These are phyloP conservation scores for Rhizomucor pusillus DNA, from an alignment of 371 early-diverging fungal species.

Conservation along the genomic window DNA sequence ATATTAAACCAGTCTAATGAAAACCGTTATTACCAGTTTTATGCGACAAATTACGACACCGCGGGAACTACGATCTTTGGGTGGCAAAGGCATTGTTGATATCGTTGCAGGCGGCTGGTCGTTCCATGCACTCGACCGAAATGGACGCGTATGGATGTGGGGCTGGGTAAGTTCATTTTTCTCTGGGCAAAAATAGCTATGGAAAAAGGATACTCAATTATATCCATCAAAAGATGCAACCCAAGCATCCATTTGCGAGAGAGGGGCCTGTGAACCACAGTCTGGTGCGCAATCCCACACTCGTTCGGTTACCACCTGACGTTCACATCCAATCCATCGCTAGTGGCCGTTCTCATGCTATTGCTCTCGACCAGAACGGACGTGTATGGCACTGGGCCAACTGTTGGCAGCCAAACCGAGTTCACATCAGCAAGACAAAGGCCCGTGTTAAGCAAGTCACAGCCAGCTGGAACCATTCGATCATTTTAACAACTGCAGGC, in stretches of 20 bases:
- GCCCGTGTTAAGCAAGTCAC: slow-evolving; percentile 24
- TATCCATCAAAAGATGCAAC: slow-evolving; percentile 2
- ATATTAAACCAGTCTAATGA: not conserved
- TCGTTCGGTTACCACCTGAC: slow-evolving; percentile 10
- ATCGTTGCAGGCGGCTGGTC: slow-evolving; percentile 46
- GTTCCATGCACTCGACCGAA: slow-evolving; percentile 41
- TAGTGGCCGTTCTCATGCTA: slow-evolving; percentile 41
- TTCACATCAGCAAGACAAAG: slow-evolving; percentile 6
- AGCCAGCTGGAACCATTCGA: slow-evolving; percentile 33
- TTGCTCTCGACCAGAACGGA: slow-evolving; percentile 31
- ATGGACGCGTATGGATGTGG: slow-evolving; percentile 47
- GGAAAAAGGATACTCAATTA: not conserved
- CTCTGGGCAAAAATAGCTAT: too few species aligned
- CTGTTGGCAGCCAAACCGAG: slow-evolving; percentile 16
- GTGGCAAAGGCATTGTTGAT: slow-evolving; percentile 37
- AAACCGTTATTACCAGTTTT: not conserved
- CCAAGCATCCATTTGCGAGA: not conserved
- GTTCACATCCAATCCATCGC: slow-evolving; percentile 10
- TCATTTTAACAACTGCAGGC: slow-evolving; percentile 26
- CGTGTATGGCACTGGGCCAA: slow-evolving; percentile 43
- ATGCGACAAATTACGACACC: slow-evolving; percentile 9
- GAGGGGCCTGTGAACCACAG: not conserved
- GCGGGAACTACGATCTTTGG: slow-evolving; percentile 22
- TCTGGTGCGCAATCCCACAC: slow-evolving; percentile 12
- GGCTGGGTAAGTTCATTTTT: slow-evolving; percentile 43